Evolutionary conservation across 306 rosid species (phyloP).

Genomic region (Neltuma alba): DNA sequence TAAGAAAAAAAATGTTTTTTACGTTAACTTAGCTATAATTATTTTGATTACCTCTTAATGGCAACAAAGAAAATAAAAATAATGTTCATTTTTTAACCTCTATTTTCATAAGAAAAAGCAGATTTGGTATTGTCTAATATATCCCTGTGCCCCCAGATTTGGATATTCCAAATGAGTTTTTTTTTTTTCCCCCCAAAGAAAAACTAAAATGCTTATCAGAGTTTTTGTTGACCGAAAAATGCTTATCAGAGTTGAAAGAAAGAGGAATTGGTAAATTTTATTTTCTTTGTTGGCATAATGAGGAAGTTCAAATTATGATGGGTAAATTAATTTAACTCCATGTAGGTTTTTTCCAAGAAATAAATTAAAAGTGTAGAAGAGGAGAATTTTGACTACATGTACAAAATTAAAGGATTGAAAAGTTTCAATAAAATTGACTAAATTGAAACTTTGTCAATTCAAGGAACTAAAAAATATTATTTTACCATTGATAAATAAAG

Average conservation of each 20-base stretch:
- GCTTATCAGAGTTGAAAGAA: neutral
- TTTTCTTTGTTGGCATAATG: neutral
- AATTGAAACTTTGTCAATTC: neutral
- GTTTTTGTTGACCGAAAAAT: too few relatives aligned
- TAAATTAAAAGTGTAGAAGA: neutral
- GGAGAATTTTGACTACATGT: neutral
- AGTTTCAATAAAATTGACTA: neutral
- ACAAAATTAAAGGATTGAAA: neutral
- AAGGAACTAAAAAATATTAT: neutral
- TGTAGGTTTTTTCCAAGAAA: neutral
- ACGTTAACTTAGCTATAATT: too few relatives aligned
- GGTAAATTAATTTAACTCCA: neutral
- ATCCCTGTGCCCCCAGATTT: neutral
- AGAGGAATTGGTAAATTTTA: too few relatives aligned
- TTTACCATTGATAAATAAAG: conserved; percentile 13
- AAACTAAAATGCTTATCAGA: neutral
- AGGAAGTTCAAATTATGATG: neutral
- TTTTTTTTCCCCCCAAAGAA: too few relatives aligned
- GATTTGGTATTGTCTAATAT: too few relatives aligned
- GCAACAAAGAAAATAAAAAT: neutral
- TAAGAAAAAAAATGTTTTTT: too few relatives aligned
- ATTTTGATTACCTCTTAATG: neutral
- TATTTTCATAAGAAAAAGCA: neutral
- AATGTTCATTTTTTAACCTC: neutral
- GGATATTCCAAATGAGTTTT: neutral